These are phyloP conservation scores for Rhizoclosmatium globosum DNA, from an alignment of 192 early-diverging fungal genomes.

Conservation along the genomic window DNA sequence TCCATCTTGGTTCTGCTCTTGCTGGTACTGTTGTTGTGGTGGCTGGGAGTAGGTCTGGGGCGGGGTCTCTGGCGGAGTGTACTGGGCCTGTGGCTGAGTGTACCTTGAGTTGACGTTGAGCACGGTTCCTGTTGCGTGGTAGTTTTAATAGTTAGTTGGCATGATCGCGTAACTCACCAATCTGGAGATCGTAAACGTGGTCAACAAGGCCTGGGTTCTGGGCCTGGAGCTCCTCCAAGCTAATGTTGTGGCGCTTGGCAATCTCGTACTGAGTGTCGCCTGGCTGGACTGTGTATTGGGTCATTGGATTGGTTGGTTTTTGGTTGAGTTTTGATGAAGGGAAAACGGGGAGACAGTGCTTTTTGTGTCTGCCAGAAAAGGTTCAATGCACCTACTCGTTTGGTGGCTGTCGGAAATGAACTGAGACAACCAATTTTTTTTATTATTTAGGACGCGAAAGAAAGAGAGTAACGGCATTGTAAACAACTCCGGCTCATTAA, in stretches of 20 bases:
- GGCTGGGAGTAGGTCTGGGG: background rate
- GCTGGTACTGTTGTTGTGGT: background rate
- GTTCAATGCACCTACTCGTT: too few species aligned
- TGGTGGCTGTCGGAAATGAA: too few species aligned
- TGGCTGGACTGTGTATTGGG: constrained; percentile 12
- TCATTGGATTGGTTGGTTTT: constrained; percentile 12
- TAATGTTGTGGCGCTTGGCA: constrained; percentile 8
- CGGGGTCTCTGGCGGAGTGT: background rate
- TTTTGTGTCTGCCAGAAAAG: too few species aligned
- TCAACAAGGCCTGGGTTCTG: constrained; percentile 10
- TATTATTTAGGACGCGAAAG: too few species aligned
- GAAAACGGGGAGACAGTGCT: too few species aligned
- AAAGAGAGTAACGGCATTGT: too few species aligned
- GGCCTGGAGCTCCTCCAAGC: background rate
- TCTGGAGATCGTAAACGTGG: constrained; percentile 28
- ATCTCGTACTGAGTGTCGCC: constrained; percentile 27
- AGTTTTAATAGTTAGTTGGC: too few species aligned
- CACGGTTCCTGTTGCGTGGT: background rate
- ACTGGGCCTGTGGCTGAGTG: background rate
- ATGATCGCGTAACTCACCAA: background rate
- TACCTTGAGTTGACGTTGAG: background rate
- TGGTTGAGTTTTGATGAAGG: background rate
- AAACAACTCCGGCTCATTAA: too few species aligned
- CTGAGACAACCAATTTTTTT: too few species aligned
- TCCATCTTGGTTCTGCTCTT: background rate